A percentile compares a stretch with the other conserved stretches of the same genome.
Conservation (phyloP, 2,329 filamentous ascomycete species). For the Diaporthe humulicola region DNA sequence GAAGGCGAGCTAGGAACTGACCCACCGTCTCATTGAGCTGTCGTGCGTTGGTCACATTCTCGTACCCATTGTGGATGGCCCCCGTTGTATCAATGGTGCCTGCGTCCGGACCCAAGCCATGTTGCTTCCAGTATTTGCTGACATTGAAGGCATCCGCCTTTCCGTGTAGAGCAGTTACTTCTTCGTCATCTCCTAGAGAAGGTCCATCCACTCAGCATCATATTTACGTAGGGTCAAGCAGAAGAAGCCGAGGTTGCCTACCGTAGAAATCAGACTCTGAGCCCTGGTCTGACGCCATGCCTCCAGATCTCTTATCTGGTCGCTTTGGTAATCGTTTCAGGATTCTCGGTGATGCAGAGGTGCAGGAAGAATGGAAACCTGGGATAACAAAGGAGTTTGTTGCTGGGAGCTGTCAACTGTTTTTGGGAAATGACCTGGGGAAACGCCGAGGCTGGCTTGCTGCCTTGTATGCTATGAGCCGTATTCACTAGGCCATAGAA, state of each 20-base stretch:
- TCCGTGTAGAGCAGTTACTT: not conserved
- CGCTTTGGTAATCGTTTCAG: not conserved
- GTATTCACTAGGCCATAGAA: not conserved
- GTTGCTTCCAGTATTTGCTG: not conserved
- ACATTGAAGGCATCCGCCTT: not conserved
- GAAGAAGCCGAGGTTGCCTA: not conserved
- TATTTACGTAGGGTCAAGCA: not conserved
- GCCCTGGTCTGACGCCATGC: not conserved
- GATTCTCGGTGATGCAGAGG: not conserved
- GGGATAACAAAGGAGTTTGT: not conserved
- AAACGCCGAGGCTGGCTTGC: not conserved
- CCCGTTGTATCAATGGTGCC: too few species aligned
- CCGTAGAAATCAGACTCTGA: conserved; percentile 5
- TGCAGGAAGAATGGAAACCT: not conserved
- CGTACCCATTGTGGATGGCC: not conserved
- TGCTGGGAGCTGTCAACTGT: too few species aligned
- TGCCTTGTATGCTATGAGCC: not conserved
- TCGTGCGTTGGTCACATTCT: not conserved
- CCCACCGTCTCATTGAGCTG: conserved; percentile 5
- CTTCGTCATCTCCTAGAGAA: not conserved
- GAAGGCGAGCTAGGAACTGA: not conserved
- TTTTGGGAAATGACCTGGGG: not conserved
- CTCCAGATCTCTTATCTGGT: not conserved
- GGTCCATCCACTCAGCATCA: not conserved
- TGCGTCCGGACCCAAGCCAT: not conserved